Conservation (phyloP, 2,329 filamentous ascomycete species). For the Sporothrix globosa region DNA sequence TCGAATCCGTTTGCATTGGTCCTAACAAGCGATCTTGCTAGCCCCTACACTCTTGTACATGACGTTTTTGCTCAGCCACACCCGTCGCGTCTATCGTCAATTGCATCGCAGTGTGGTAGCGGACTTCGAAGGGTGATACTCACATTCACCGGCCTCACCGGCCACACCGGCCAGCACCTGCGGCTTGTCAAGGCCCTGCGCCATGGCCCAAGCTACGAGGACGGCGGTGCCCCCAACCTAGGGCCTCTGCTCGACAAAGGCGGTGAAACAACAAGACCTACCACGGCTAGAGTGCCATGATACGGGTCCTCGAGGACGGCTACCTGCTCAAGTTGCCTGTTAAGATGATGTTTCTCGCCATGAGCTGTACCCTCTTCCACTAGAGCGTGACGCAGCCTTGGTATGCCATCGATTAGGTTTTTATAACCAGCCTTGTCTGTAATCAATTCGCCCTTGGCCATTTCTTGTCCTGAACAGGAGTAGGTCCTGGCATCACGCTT, state of each 20-base stretch:
- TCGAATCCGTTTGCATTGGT: not conserved
- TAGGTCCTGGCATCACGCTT: too few relatives aligned
- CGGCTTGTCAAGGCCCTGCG: conserved; percentile 71
- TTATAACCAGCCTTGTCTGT: too few relatives aligned
- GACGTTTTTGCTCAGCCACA: not conserved
- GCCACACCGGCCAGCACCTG: conserved; percentile 51
- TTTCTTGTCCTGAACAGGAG: too few relatives aligned
- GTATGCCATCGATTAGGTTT: too few relatives aligned
- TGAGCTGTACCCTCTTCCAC: too few relatives aligned
- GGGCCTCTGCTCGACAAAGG: conserved; percentile 60
- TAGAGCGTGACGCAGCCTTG: too few relatives aligned
- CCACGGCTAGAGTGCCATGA: conserved; percentile 66
- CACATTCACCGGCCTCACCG: conserved; percentile 28
- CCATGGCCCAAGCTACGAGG: conserved; percentile 58
- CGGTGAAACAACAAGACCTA: conserved; percentile 69
- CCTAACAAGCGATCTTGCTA: not conserved
- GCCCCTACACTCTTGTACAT: not conserved
- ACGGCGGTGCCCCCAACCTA: conserved; percentile 61
- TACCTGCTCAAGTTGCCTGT: conserved; percentile 61
- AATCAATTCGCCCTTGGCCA: too few relatives aligned
- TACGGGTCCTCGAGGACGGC: conserved; percentile 68
- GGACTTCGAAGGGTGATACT: too few relatives aligned
- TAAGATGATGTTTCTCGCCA: conserved; percentile 35
- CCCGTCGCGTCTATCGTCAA: not conserved
- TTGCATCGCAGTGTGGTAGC: too few relatives aligned